phyloP scores from a whole-genome alignment of 495 filamentous ascomycete species.

The Tuber magnatum region DNA sequence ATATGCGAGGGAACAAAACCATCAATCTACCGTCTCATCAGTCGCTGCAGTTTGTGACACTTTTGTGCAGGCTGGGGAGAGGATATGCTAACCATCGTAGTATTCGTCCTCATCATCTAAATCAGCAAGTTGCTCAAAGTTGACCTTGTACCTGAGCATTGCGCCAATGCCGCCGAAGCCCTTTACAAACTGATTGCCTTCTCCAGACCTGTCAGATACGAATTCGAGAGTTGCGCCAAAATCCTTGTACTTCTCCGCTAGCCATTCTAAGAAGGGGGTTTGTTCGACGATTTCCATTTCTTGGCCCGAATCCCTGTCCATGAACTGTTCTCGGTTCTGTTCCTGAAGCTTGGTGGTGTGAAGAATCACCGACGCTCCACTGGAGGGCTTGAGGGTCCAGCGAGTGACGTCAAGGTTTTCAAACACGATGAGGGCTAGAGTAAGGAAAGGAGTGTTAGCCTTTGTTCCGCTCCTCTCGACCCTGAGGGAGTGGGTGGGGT shows the following conservation, averaged over 20 bases:
- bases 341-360: slow-evolving; percentile 88
- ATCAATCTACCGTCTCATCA: slow-evolving; percentile 33
- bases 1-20: slow-evolving; percentile 40
- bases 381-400: slow-evolving; percentile 74
- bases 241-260: slow-evolving; percentile 94
- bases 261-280: slow-evolving; percentile 92
- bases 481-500: neutral
- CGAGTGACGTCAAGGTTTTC: slow-evolving; percentile 93
- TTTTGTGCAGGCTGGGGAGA: neutral
- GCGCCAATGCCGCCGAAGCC: slow-evolving; percentile 98
- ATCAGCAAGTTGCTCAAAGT: slow-evolving; percentile 97
- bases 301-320: slow-evolving; percentile 87
- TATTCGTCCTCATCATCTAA: slow-evolving; percentile 95
- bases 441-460: slow-evolving; percentile 4
- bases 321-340: slow-evolving; percentile 69
- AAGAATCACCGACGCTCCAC: slow-evolving; percentile 62
- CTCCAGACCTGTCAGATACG: slow-evolving; percentile 89
- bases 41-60: neutral
- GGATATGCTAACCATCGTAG: slow-evolving; percentile 65
- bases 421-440: slow-evolving; percentile 73
- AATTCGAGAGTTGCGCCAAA: slow-evolving; percentile 96
- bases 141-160: slow-evolving; percentile 97
- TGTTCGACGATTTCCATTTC: slow-evolving; percentile 91
- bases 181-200: slow-evolving; percentile 99
- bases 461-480: neutral